A percentile compares a stretch with the other conserved stretches of the same genome.
These are phyloP conservation scores for Elaeagnus macrophylla DNA, from an alignment of 306 rosid genomes.

Conservation along the genomic window DNA sequence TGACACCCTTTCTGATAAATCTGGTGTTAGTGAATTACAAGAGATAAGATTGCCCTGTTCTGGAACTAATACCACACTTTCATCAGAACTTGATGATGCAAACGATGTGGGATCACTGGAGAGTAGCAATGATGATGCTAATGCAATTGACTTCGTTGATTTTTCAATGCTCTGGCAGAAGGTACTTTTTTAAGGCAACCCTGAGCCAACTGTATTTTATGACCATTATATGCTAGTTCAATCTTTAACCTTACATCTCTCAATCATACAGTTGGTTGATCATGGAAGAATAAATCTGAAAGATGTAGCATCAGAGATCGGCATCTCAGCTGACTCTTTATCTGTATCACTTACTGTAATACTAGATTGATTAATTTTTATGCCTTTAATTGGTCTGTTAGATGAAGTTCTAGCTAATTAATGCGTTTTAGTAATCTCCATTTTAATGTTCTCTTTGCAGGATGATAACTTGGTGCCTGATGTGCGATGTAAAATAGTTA, in stretches of 20 bases:
- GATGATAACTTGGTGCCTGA: constrained; percentile 56
- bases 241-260: constrained; percentile 19
- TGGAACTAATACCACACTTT: constrained; percentile 18
- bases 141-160: constrained; percentile 34
- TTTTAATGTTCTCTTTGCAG: constrained; percentile 33
- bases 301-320: constrained; percentile 78
- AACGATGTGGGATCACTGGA: constrained; percentile 26
- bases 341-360: constrained; percentile 64
- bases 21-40: constrained; percentile 31
- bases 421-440: neutral
- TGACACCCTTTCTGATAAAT: constrained; percentile 31
- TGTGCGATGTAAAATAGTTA: constrained; percentile 48
- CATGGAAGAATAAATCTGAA: constrained; percentile 67
- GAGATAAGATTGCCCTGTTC: constrained; percentile 32
- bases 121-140: constrained; percentile 34
- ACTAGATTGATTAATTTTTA: neutral
- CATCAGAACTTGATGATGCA: constrained; percentile 27
- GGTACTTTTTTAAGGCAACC: constrained; percentile 33
- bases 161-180: constrained; percentile 58
- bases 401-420: neutral
- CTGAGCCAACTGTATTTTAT: constrained; percentile 9
- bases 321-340: constrained; percentile 63
- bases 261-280: constrained; percentile 73
- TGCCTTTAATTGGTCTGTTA: constrained; percentile 1
- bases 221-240: constrained; percentile 10